A percentile compares a stretch with the other conserved stretches of the same genome.
Evolutionary conservation across 805 yeast species (phyloP).

Genomic region (Saccharomycopsis fibuligera): DNA sequence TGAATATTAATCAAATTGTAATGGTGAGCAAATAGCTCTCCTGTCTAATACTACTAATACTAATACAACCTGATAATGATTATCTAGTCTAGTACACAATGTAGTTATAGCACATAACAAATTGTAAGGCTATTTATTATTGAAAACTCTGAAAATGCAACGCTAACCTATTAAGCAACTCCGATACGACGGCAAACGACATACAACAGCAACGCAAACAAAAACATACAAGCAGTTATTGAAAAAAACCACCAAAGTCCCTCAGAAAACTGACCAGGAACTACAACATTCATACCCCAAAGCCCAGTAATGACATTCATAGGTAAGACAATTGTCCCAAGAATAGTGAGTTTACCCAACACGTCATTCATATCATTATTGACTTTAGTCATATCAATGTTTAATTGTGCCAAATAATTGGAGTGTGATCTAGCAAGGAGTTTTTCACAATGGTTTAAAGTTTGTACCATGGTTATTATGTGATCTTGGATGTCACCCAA

Average conservation of each 20-base stretch:
- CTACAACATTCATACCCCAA: slow-evolving; percentile 98
- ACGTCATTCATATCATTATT: slow-evolving; percentile 97
- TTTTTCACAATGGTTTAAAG: slow-evolving; percentile 91
- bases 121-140: too few species aligned
- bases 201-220: slow-evolving; percentile 42
- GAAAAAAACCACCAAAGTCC: slow-evolving; percentile 61
- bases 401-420: slow-evolving; percentile 91
- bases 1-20: too few species aligned
- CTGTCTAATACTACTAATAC: too few species aligned
- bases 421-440: slow-evolving; percentile 89
- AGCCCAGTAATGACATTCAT: slow-evolving; percentile 92
- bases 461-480: slow-evolving; percentile 93
- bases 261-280: slow-evolving; percentile 78
- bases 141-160: too few species aligned
- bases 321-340: slow-evolving; percentile 96
- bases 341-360: slow-evolving; percentile 82
- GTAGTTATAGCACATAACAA: too few species aligned
- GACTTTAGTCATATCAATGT: slow-evolving; percentile 95
- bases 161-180: slow-evolving; percentile 12
- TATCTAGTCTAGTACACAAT: too few species aligned
- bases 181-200: slow-evolving; percentile 18
- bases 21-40: too few species aligned
- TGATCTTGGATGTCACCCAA: slow-evolving; percentile 97
- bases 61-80: too few species aligned
- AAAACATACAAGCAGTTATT: slow-evolving; percentile 40